Evolutionary conservation across 169 alveolate genomes (phyloP), one percentile per base, ranked within the genome.

Genomic region (Plasmodium berghei): DNA sequence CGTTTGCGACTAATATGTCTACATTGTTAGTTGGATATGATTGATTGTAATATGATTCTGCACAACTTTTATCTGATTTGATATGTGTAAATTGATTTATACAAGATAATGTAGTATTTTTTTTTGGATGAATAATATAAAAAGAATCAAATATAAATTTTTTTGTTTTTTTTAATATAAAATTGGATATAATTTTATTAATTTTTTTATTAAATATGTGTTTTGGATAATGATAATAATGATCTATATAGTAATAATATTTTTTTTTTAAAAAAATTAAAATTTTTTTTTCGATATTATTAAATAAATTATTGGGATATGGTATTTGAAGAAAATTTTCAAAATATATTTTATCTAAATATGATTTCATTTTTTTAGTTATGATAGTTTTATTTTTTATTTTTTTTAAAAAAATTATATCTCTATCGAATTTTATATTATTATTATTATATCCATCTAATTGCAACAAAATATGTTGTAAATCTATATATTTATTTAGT

Each of bases 401-500:
- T 16, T 52, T 52, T 14, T 12, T 16, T 8, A 52, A 14, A 52
- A 16, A 14, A 0, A 0, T 6, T 16, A 52, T 52, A 3, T 67
- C 49, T 16, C 28, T n/a, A 9, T 62, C 16, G 49, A 71, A 67
- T 16, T 87, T 69, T 18, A 58, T 63, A 18, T 46, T 46, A 67
- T 46, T 46, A 67, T 46, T 62, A 26, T 40, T 28, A 28, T 59
- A 56, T 48, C 70, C 61, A 26, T 70, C 56, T 12, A 59, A 59
- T 22, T 67, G 90, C 12, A 86, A 34, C 56, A 71, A 45, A 56
- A 56, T 89, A 69, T 72, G 71, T 66, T 80, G 66, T 52, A 62
- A 34, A 22, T 87, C 90, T 24, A 94, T 73, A 10, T 71, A 73
- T 20, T 66, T 58, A 59, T 94, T 90, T n/a, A 92, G 69, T 63